A percentile compares a stretch with the other conserved stretches of the same genome.
phyloP scores from a whole-genome alignment of 2,329 filamentous ascomycete species.

The Pestalotiopsis sp. region DNA sequence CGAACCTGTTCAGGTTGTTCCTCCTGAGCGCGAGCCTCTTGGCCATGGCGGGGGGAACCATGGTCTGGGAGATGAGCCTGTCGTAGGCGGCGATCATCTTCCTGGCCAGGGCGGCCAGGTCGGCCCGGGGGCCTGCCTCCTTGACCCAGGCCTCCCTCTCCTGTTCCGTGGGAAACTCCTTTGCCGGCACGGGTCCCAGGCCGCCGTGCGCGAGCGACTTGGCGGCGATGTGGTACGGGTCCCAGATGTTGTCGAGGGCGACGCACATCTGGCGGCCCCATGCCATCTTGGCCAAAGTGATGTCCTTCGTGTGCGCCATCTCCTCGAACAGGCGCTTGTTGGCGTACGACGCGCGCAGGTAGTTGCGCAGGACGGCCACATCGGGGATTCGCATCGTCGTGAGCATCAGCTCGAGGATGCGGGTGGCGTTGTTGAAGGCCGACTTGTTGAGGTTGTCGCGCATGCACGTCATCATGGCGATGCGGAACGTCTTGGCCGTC shows the following conservation, averaged over 20 bases:
- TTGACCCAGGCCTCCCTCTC: slow-evolving; percentile 16
- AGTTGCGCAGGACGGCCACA: slow-evolving; percentile 51
- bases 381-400: slow-evolving; percentile 47
- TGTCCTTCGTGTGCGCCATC: slow-evolving; percentile 27
- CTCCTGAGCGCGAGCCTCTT: slow-evolving; percentile 20
- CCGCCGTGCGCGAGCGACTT: slow-evolving; percentile 21
- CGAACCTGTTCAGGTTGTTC: slow-evolving; percentile 24
- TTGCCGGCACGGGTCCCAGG: background rate
- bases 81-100: slow-evolving; percentile 31
- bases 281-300: slow-evolving; percentile 38
- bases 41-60: slow-evolving; percentile 15
- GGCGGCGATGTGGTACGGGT: slow-evolving; percentile 40
- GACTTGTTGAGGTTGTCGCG: slow-evolving; percentile 77
- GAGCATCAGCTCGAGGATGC: slow-evolving; percentile 67
- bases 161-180: background rate
- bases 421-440: slow-evolving; percentile 64
- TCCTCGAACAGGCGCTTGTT: slow-evolving; percentile 42
- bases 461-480: slow-evolving; percentile 73
- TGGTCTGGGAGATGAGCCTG: slow-evolving; percentile 21
- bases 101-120: slow-evolving; percentile 28
- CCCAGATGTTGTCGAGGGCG: slow-evolving; percentile 54
- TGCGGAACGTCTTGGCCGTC: slow-evolving; percentile 60
- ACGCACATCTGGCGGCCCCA: slow-evolving; percentile 52
- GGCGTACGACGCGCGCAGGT: slow-evolving; percentile 57
- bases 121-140: slow-evolving; percentile 7